Evolutionary conservation across 768 basidiomycete species (phyloP).

Genomic region (Lentinula boryana): DNA sequence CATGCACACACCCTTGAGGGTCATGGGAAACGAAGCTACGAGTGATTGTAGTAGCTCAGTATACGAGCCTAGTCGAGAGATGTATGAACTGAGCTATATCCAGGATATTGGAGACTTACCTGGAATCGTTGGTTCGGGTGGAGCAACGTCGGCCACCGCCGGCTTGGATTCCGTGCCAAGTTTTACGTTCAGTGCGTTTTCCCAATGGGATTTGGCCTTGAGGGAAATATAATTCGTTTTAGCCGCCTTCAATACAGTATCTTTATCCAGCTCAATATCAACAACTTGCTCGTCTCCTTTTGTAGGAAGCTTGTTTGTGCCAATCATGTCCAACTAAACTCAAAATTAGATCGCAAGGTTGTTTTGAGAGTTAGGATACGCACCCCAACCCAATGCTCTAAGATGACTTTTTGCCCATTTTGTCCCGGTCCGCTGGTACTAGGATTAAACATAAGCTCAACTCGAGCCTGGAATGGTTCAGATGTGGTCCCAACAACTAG

Average conservation of each 20-base stretch:
- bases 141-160: background rate
- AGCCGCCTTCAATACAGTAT: conserved; percentile 32
- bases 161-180: background rate
- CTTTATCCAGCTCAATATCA: conserved; percentile 47
- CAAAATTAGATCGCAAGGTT: background rate
- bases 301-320: conserved; percentile 16
- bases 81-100: background rate
- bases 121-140: background rate
- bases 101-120: background rate
- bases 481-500: conserved; percentile 34
- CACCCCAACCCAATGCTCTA: conserved; percentile 56
- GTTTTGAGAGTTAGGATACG: conserved; percentile 7
- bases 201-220: conserved; percentile 34
- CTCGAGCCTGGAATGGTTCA: conserved; percentile 38
- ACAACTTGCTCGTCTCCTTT: conserved; percentile 46
- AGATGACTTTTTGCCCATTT: conserved; percentile 28
- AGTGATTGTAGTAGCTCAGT: conserved; percentile 24
- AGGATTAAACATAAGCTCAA: conserved; percentile 40
- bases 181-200: conserved; percentile 8
- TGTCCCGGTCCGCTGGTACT: conserved; percentile 16
- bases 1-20: conserved; percentile 26
- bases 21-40: conserved; percentile 35
- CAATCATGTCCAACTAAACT: conserved; percentile 31
- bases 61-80: conserved; percentile 10
- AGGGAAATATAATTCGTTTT: conserved; percentile 24